phyloP scores from a whole-genome alignment of 331 rosid species.

The Pyrus hybrid region DNA sequence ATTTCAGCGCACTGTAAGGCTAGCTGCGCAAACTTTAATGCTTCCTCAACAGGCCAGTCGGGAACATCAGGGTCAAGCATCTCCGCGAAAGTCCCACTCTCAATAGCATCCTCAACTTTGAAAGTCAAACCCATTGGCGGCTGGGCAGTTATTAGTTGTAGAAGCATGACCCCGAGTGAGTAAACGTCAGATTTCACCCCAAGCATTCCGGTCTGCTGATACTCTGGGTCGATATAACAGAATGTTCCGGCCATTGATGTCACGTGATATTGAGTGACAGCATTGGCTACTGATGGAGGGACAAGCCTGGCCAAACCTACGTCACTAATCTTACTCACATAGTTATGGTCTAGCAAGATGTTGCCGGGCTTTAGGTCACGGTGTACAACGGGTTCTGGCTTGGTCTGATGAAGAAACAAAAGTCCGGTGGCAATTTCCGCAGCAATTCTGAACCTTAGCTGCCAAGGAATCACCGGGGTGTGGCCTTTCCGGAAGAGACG shows the following conservation, averaged over 20 bases:
- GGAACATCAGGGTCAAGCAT: conserved; percentile 68
- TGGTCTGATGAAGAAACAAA: conserved; percentile 67
- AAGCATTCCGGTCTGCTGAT: conserved; percentile 80
- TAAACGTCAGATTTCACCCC: conserved; percentile 73
- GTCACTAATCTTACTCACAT: conserved; percentile 80
- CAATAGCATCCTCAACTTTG: conserved; percentile 48
- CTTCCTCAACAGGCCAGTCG: conserved; percentile 70
- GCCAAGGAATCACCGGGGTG: conserved; percentile 60
- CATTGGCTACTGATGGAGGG: conserved; percentile 62
- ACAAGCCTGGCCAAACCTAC: conserved; percentile 89
- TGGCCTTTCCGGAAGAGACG: conserved; percentile 48
- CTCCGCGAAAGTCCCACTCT: conserved; percentile 43
- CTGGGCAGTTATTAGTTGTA: conserved; percentile 61
- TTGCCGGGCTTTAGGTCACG: conserved; percentile 81
- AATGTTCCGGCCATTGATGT: conserved; percentile 88
- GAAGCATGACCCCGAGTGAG: conserved; percentile 69
- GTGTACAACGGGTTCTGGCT: conserved; percentile 85
- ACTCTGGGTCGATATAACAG: conserved; percentile 88
- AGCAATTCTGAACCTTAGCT: conserved; percentile 64
- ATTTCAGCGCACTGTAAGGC: conserved; percentile 63
- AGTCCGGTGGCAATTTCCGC: conserved; percentile 83
- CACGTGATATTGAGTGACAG: conserved; percentile 59
- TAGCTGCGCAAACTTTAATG: conserved; percentile 52
- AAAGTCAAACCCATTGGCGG: conserved; percentile 85
- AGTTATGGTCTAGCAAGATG: conserved; percentile 75